These are phyloP conservation scores for Clonostachys rosea DNA, from an alignment of 2,329 filamentous ascomycete species.

Conservation along the genomic window DNA sequence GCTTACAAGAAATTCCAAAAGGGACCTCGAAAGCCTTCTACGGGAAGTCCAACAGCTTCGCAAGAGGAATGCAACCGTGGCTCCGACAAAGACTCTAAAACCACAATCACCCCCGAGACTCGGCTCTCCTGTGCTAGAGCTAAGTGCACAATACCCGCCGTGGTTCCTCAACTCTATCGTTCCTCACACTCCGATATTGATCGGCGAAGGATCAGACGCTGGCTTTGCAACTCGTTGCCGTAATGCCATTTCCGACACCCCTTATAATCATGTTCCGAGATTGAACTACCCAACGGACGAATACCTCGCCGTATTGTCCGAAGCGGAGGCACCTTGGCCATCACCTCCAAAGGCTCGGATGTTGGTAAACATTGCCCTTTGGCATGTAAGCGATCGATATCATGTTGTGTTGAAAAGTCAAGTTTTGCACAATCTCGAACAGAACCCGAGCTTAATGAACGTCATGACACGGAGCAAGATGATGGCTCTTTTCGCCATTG, in stretches of 20 bases:
- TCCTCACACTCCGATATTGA: slow-evolving; percentile 23
- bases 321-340: slow-evolving; percentile 16
- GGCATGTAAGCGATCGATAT: slow-evolving; percentile 26
- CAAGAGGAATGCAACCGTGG: neutral
- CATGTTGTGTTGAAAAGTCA: slow-evolving; percentile 32
- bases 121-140: neutral
- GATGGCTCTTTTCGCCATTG: slow-evolving; percentile 37
- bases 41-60: neutral
- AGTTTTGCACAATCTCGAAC: slow-evolving; percentile 27
- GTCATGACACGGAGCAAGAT: slow-evolving; percentile 30
- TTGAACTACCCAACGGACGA: slow-evolving; percentile 25
- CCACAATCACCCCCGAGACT: neutral
- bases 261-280: slow-evolving; percentile 22
- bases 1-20: neutral
- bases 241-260: slow-evolving; percentile 22
- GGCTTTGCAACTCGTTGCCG: slow-evolving; percentile 28
- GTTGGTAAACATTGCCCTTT: slow-evolving; percentile 28
- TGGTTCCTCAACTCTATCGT: slow-evolving; percentile 27
- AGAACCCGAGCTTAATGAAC: slow-evolving; percentile 21
- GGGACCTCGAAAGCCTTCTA: neutral
- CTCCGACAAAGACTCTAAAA: neutral
- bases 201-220: slow-evolving; percentile 27
- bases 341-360: slow-evolving; percentile 7
- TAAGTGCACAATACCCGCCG: slow-evolving; percentile 6
- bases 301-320: slow-evolving; percentile 14